Base-by-base conservation (phyloP, 1,284 basidiomycete species). In the Ustilago trichophora region DNA sequence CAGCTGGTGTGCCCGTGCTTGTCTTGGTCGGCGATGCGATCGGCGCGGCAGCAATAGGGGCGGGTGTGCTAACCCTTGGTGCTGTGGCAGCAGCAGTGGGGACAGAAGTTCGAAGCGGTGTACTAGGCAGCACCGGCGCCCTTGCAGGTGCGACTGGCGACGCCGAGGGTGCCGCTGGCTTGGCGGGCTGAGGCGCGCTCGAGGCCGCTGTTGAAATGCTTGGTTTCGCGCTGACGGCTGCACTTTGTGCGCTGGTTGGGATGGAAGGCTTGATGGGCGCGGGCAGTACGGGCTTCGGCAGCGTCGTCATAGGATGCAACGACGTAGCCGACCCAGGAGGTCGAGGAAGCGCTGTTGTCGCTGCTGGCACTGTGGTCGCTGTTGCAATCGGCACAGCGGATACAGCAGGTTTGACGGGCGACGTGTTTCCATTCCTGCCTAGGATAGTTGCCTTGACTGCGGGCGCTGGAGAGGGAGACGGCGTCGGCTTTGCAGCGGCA, bases 271-370 rank as follows among this genome's bases (percentile, higher is more conserved):
- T 66, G 47, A 45, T 40, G n/a, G 56, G 63, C 12, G 52, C 34
- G n/a, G 63, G 63, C 37, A 67, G 24, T 22, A 67, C 48, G 4
- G 63, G 63, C 44, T 60, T 59, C 1, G 63, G 56, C n/a, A 67
- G 43, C 25, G 54, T 52, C 31, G 59, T 41, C 48, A 46, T 52
- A 15, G 53, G 38, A 36, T 51, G 52, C 34, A 57, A 38, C 8
- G 60, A 44, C 25, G 50, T 49, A 1, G 53, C 54, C 25, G 60
- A 49, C 11, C 29, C 31, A 33, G 60, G 54, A 6, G 54, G 54
- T 13, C 51, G 51, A n/a, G 60, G 54, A 10, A 63, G 60, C 32
- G 60, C 35, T 1, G 44, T 52, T 2, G 53, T 48, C n/a, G 41
- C n/a, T n/a, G n/a, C 24, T 27, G 57, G 34, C 6, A 44, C 38